Conservation (phyloP, 2,329 filamentous ascomycete genomes). For the Pseudogymnoascus sp. region DNA sequence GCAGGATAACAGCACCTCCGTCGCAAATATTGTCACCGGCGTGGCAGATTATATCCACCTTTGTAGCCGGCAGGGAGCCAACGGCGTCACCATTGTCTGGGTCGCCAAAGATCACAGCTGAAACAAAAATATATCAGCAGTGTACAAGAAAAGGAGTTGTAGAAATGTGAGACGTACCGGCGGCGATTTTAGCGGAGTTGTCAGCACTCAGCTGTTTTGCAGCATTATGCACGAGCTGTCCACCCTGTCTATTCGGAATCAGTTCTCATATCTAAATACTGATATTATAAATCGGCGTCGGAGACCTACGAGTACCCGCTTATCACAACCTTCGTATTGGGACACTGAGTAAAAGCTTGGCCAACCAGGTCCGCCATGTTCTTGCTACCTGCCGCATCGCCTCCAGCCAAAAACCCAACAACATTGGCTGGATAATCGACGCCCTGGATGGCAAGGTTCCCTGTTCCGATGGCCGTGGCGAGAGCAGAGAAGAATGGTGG, state of each 20-base stretch:
- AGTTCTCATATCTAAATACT: background rate
- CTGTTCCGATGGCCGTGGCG: slow-evolving; percentile 32
- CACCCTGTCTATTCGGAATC: slow-evolving; percentile 13
- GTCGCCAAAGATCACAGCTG: slow-evolving; percentile 24
- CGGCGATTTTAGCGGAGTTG: slow-evolving; percentile 15
- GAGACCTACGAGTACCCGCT: slow-evolving; percentile 18
- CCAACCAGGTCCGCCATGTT: slow-evolving; percentile 30
- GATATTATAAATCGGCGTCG: background rate
- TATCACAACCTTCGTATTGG: slow-evolving; percentile 21
- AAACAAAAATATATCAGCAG: background rate
- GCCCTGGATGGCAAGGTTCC: slow-evolving; percentile 43
- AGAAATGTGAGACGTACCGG: slow-evolving; percentile 13
- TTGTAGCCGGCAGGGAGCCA: slow-evolving; percentile 14
- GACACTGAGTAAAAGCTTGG: slow-evolving; percentile 16
- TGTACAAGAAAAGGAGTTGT: background rate
- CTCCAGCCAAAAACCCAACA: slow-evolving; percentile 38
- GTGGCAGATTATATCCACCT: slow-evolving; percentile 22
- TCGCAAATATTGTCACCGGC: slow-evolving; percentile 21
- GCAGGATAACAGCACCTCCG: slow-evolving; percentile 11
- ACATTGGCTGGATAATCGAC: slow-evolving; percentile 43
- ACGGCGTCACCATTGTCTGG: slow-evolving; percentile 21
- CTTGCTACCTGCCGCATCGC: slow-evolving; percentile 36
- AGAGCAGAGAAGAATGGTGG: slow-evolving; percentile 44
- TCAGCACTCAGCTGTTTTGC: slow-evolving; percentile 16
- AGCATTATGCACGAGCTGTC: slow-evolving; percentile 23